Evolutionary conservation across 1,139 yeast species (phyloP), one percentile per base, ranked within the genome.

Genomic region (Yamadazyma sp.): DNA sequence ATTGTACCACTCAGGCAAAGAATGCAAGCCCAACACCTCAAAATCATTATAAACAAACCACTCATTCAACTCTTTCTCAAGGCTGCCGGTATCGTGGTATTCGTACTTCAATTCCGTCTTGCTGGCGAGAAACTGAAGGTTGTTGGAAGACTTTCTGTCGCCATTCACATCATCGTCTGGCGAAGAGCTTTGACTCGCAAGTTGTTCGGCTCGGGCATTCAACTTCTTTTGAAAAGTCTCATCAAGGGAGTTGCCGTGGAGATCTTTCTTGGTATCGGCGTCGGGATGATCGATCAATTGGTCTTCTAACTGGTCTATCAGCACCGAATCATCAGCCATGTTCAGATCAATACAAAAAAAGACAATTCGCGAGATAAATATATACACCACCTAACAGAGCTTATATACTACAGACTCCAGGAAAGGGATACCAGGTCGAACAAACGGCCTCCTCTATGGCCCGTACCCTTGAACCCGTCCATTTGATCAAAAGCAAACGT

Each of bases 381-480:
- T n/a, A n/a, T n/a, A n/a, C n/a, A n/a, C n/a, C n/a, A n/a, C n/a
- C n/a, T 24, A 24, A 24, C 6, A 20, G 22, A 24, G 26, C n/a
- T n/a, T n/a, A n/a, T n/a, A n/a, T n/a, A n/a, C 21, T 17, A 21
- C 12, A 33, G 9, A 13, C 16, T 3, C 42, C 42, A 40, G 4
- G 25, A 35, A 50, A 38, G 1, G 6, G 21, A 28, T 5, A 44
- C 18, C 6, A 22, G 51, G 24, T 78, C 81, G 53, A 86, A 83
- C 10, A 75, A 48, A 41, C 65, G 65, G 4, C 63, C 42, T 0
- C 95, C 94, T 37, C 72, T 71, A 34, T 67, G 66, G 12, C 56
- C 51, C 0, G 81, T 69, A 1, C 95, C 96, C 44, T 72, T 73
- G 48, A 70, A 71, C 1, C 96, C 96, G 53, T 88, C 96, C 17